Evolutionary conservation across 2,329 filamentous ascomycete genomes (phyloP).

Genomic region (Mollisia scopiformis): DNA sequence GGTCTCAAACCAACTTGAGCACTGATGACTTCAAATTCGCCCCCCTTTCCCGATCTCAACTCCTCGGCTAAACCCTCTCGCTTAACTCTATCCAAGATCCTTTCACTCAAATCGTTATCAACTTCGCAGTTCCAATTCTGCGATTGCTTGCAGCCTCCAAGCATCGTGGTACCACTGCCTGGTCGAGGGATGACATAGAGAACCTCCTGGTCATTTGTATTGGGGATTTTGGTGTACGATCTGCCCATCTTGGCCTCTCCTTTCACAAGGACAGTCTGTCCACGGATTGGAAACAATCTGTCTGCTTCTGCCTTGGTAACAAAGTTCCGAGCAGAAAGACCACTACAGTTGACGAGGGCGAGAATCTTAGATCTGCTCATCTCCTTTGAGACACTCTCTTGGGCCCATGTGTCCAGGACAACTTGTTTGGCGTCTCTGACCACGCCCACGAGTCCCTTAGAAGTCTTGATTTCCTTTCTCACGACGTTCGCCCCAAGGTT

Average conservation of each 20-base stretch:
- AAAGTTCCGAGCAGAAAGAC: conserved; percentile 42
- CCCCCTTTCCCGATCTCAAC: conserved; percentile 35
- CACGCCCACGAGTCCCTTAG: conserved; percentile 12
- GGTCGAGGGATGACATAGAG: conserved; percentile 44
- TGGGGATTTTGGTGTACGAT: conserved; percentile 32
- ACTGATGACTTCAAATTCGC: conserved; percentile 12
- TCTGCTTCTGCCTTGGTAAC: conserved; percentile 35
- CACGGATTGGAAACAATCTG: conserved; percentile 44
- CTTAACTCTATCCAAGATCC: conserved; percentile 4
- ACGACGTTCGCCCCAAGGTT: conserved; percentile 13
- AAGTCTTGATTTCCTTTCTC: conserved; percentile 2
- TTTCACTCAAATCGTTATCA: not conserved
- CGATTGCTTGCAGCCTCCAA: conserved; percentile 12
- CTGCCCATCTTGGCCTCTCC: conserved; percentile 41
- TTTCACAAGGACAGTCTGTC: conserved; percentile 49
- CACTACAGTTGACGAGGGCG: conserved; percentile 46
- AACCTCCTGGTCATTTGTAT: conserved; percentile 17
- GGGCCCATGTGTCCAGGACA: not conserved
- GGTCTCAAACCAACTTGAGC: conserved; percentile 19
- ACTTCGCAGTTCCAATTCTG: not conserved
- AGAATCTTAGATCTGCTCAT: too few relatives aligned
- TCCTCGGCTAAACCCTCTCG: not conserved
- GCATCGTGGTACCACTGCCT: conserved; percentile 2
- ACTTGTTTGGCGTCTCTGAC: conserved; percentile 11
- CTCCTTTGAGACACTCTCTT: not conserved